Conservation (phyloP, 2,329 filamentous ascomycete genomes). For the Rhynchosporium secalis region DNA sequence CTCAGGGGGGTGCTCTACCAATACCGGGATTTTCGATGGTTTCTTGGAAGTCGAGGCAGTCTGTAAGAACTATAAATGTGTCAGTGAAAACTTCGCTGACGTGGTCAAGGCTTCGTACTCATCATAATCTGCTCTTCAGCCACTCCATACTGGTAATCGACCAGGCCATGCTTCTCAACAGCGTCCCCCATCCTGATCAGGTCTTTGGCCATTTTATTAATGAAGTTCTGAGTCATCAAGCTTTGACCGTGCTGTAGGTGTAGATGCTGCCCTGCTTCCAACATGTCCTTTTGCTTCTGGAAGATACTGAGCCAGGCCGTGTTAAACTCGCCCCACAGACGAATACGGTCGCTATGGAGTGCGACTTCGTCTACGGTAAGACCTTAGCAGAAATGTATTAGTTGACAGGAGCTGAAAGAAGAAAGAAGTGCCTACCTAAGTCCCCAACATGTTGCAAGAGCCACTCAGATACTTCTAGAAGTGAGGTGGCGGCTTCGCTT, state of each 20-base stretch:
- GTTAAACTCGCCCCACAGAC: conserved; percentile 94
- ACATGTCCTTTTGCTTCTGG: conserved; percentile 79
- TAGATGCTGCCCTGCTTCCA: conserved; percentile 42
- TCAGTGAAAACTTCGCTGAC: not conserved
- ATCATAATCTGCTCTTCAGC: conserved; percentile 91
- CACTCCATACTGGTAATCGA: conserved; percentile 96
- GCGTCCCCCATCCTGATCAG: conserved; percentile 80
- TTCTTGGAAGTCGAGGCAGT: conserved; percentile 55
- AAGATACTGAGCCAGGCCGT: conserved; percentile 83
- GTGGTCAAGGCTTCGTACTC: conserved; percentile 54
- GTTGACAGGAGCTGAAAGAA: conserved; percentile 35
- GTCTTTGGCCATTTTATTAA: conserved; percentile 80
- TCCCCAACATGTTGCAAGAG: conserved; percentile 64
- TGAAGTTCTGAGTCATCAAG: conserved; percentile 65
- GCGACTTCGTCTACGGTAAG: conserved; percentile 80
- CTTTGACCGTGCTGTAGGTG: conserved; percentile 48
- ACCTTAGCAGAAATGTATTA: conserved; percentile 55
- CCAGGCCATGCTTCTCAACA: conserved; percentile 86
- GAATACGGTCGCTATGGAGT: conserved; percentile 73
- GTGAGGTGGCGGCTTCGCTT: conserved; percentile 56
- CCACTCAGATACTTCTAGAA: conserved; percentile 66
- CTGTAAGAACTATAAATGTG: conserved; percentile 47
- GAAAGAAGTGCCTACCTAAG: conserved; percentile 56
- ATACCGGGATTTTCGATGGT: conserved; percentile 20
- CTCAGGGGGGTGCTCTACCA: conserved; percentile 36